Evolutionary conservation across 148 eudicot genomes (phyloP).

Genomic region (Polygonum aviculare): DNA sequence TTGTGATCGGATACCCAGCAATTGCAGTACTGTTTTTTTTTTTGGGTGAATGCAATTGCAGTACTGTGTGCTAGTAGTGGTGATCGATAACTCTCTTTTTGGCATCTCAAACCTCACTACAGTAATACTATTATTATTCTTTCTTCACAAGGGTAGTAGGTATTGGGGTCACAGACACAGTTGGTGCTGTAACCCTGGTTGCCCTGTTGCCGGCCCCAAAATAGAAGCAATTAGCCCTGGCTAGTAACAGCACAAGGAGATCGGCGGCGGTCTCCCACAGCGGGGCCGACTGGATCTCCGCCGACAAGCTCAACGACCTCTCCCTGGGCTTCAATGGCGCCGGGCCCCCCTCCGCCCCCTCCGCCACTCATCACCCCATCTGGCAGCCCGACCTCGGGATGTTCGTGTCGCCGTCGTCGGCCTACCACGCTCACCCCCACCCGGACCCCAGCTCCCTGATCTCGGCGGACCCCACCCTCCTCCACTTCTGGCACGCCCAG

Average conservation of each 20-base stretch:
- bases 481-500: slow-evolving; percentile 42
- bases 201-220: no score
- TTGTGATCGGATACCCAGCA: background rate
- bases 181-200: no score
- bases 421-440: slow-evolving; percentile 23
- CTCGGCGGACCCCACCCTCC: slow-evolving; percentile 4
- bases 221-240: slow-evolving; percentile 30
- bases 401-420: slow-evolving; percentile 54
- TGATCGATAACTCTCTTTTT: background rate
- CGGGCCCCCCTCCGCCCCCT: slow-evolving; percentile 12
- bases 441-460: slow-evolving; percentile 17
- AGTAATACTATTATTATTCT: no score
- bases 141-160: no score
- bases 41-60: no score
- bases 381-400: slow-evolving; percentile 44
- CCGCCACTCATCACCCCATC: slow-evolving; percentile 6
- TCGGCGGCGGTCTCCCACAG: slow-evolving; percentile 27
- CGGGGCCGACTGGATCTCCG: slow-evolving; percentile 47
- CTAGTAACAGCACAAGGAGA: slow-evolving; percentile 31
- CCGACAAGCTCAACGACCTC: slow-evolving; percentile 29
- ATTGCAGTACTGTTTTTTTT: no score
- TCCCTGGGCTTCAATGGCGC: slow-evolving; percentile 51
- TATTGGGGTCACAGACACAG: no score
- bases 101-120: background rate
- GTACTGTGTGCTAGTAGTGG: background rate